Percentiles rank a stretch among this genome's conserved stretches.
These are phyloP conservation scores for Chlamydomonas reinhardtii DNA, from an alignment of 163 green algal genomes.

Conservation along the genomic window DNA sequence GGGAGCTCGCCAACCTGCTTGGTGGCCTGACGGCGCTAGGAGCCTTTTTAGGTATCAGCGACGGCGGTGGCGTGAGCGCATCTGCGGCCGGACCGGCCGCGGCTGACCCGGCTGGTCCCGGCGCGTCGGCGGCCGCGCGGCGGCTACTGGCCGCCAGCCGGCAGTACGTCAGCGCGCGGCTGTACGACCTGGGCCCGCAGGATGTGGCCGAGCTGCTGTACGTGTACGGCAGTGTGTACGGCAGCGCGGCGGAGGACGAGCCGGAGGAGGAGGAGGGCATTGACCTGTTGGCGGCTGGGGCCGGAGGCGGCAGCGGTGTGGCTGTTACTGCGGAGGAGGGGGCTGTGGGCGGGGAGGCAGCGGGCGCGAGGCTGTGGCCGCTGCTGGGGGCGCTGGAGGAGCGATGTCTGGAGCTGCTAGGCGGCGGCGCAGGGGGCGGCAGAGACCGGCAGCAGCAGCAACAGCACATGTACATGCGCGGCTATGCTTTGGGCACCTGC, in stretches of 20 bases:
- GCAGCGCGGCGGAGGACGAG: too few species aligned
- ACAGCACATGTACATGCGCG: neutral
- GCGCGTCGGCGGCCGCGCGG: too few species aligned
- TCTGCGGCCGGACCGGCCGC: too few species aligned
- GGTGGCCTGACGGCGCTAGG: constrained; percentile 17
- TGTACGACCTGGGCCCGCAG: constrained; percentile 5
- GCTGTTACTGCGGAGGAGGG: neutral
- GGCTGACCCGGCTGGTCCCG: too few species aligned
- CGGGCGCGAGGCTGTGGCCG: neutral
- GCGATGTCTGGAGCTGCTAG: constrained; percentile 7
- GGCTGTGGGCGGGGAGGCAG: too few species aligned
- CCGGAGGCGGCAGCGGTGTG: too few species aligned
- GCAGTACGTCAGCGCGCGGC: neutral
- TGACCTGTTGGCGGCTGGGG: too few species aligned
- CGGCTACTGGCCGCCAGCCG: constrained; percentile 11
- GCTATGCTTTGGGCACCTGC: neutral
- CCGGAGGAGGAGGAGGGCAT: too few species aligned
- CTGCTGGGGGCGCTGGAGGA: neutral
- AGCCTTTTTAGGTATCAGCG: neutral
- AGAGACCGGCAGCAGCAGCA: neutral
- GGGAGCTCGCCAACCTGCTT: constrained; percentile 34
- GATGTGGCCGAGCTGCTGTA: constrained; percentile 41
- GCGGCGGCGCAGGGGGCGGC: too few species aligned
- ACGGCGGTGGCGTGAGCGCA: too few species aligned
- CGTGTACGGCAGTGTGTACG: neutral